Evolutionary conservation across 2,329 filamentous ascomycete species (phyloP), one percentile per base, ranked within the genome.

Genomic region (Talaromyces sp.): DNA sequence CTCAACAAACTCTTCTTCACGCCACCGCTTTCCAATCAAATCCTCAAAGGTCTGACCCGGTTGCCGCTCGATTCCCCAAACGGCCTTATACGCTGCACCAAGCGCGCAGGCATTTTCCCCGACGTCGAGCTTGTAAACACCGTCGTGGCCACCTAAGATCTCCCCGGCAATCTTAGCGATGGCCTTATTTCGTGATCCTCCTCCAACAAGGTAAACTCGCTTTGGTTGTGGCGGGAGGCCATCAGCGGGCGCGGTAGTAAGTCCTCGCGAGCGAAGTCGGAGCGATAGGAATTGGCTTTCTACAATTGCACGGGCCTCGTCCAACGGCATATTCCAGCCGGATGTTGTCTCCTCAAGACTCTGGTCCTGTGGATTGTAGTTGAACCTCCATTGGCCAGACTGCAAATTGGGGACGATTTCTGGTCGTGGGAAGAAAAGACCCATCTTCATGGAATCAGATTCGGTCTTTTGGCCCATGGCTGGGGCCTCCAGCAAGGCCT

Each of bases 251-350:
- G 75, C 74, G 64, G 81, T 76, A 2, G 96, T 90, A 7, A 97
- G 85, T 33, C 83, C 85, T 58, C 86, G 85, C 15, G 89, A 91
- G 41, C 94, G 89, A 25, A 97, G 84, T 2, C 93, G 89, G 72
- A 97, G 87, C 6, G 89, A 95, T 8, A 99, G 84, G 52, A 95
- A 86, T 73, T 99, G 94, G n/a, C 89, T 94, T 78, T 99, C 94
- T 60, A 97, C 83, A 67, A 97, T 97, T 53, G 84, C 80, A 60
- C 94, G 86, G 0, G 91, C 88, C 71, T 97, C 93, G n/a, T 82
- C 81, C 54, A 81, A 76, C 1, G 83, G 78, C n/a, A 77, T 68
- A 69, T 85, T 81, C 75, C 81, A 85, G 6, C 74, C 66, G 19
- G 73, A 69, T 35, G 77, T 78, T 39, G 78, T 78, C 62, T 84